These are phyloP conservation scores for Zygotorulaspora florentina DNA, from an alignment of 805 yeast genomes.

Conservation along the genomic window DNA sequence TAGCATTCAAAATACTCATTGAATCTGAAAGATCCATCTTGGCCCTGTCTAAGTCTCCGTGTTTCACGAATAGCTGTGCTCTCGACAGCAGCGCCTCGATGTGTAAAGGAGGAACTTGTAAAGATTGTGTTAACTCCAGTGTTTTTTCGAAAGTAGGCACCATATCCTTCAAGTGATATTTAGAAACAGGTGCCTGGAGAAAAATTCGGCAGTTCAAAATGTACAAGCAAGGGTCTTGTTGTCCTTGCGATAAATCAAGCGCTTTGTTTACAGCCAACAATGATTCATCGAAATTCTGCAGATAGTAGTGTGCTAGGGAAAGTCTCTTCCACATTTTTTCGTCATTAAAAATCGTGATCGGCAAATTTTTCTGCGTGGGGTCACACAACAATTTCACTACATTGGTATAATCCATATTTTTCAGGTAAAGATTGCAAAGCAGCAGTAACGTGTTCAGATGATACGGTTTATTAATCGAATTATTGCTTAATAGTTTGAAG, in stretches of 20 bases:
- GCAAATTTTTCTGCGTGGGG: constrained; percentile 16
- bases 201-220: constrained; percentile 20
- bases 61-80: constrained; percentile 23
- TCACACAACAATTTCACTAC: constrained; percentile 17
- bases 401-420: constrained; percentile 14
- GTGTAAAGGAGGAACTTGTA: constrained; percentile 11
- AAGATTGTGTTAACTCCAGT: constrained; percentile 11
- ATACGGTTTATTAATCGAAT: constrained; percentile 15
- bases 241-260: constrained; percentile 2
- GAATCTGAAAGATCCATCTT: constrained; percentile 14
- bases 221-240: constrained; percentile 4
- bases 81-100: constrained; percentile 21
- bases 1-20: constrained; percentile 13
- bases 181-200: constrained; percentile 12
- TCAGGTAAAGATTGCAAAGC: constrained; percentile 17
- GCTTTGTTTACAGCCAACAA: constrained; percentile 17
- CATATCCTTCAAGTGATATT: constrained; percentile 7
- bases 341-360: constrained; percentile 11
- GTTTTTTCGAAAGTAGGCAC: constrained; percentile 17
- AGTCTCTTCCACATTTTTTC: constrained; percentile 23
- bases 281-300: constrained; percentile 24
- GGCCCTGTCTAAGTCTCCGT: constrained; percentile 11
- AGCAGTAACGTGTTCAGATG: constrained; percentile 17
- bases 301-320: constrained; percentile 22
- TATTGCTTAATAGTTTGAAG: constrained; percentile 14